Conservation (phyloP, 164 flowering plant species). For the Sedum album region DNA sequence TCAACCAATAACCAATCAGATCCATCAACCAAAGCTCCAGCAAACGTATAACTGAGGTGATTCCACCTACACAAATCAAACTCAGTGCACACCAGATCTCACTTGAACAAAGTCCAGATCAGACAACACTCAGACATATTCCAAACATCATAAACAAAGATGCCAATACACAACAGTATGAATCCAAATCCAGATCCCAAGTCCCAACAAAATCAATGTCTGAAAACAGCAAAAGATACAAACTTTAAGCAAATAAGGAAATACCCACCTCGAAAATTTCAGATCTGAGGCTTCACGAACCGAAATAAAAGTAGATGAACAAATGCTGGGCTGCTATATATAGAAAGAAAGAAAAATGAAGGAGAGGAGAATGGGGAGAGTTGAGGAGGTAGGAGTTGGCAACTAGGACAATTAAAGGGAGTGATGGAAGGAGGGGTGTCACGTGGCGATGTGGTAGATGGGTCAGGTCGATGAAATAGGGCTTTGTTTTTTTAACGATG, state of each 20-base stretch:
- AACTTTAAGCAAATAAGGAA: no score
- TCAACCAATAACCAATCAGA: neutral
- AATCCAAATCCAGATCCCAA: no score
- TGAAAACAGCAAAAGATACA: neutral
- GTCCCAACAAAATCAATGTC: no score
- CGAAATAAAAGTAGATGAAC: no score
- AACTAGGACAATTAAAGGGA: neutral
- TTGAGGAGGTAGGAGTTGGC: neutral
- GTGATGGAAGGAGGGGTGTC: neutral
- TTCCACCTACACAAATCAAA: neutral
- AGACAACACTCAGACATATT: neutral
- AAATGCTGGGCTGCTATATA: no score
- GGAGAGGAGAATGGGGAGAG: neutral
- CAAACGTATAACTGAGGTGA: neutral
- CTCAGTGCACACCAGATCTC: neutral
- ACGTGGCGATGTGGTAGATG: constrained; percentile 1
- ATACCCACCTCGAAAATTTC: constrained; percentile 1
- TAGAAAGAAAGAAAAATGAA: neutral
- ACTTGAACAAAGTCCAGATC: neutral
- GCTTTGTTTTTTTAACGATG: neutral
- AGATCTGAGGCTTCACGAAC: neutral
- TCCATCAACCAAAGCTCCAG: neutral
- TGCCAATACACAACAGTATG: no score
- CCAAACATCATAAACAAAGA: neutral
- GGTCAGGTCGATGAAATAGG: neutral